Base-by-base conservation (phyloP, 352 stramenopile genomes). In the Pythium chondricola region DNA sequence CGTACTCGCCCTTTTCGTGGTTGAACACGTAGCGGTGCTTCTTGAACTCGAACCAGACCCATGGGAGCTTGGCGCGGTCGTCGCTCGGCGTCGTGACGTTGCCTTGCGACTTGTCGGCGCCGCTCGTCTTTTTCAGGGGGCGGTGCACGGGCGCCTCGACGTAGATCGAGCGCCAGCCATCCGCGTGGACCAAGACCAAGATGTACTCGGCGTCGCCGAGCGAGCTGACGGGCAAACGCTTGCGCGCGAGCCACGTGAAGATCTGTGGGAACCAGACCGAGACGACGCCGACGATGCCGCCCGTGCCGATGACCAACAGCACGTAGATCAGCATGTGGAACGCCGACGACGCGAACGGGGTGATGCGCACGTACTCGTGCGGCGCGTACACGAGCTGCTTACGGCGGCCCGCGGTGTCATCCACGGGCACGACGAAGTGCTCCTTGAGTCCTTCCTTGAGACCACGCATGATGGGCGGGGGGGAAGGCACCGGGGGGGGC, bases 11-110 rank as follows among this genome's bases (percentile, higher is more conserved):
- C 17, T 66, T 69, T 22, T 78, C 57, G 37, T 70, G 50, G 48
- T 74, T 66, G 61, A 67, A 84, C n/a, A 71, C 58, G 50, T 86
- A 86, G 3, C 74, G 71, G 25, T 83, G 64, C 48, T 74, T 78
- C 63, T 81, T 83, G 56, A 81, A 86, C 51, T 81, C 71, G 49
- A 88, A 85, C 71, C 71, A 85, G 26, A 74, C 30, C 59, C 64
- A 72, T 26, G 38, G 13, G 10, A 68, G 52, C 31, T 71, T 74
- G 10, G 46, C 25, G 11, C 51, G 41, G 10, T 67, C 46, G 7
- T 70, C 47, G 20, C 7, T 51, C 24, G 48, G 54, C 14, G 16
- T 18, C 24, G 18, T 55, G 14, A 39, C 2, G 20, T 42, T 49
- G 35, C 4, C 29, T 7, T 26, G 33, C 22, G n/a, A 22, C 7